A percentile compares a stretch with the other conserved stretches of the same genome.
phyloP scores from a whole-genome alignment of 805 yeast genomes.

The Hanseniaspora pseudoguilliermondii region DNA sequence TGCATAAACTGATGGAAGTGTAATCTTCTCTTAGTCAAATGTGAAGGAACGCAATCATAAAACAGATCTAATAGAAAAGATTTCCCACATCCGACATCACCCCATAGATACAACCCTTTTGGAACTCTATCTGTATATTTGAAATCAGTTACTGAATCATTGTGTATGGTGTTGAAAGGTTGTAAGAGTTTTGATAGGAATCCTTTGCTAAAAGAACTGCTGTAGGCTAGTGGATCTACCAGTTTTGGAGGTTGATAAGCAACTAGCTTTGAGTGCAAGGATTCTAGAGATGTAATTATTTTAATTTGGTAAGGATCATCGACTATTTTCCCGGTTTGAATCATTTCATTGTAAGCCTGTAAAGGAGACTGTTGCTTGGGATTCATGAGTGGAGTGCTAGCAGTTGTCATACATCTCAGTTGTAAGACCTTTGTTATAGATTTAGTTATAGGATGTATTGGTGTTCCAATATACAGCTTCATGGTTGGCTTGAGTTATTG shows the following conservation, averaged over 20 bases:
- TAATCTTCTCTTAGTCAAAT: slow-evolving; percentile 63
- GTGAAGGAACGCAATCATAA: slow-evolving; percentile 67
- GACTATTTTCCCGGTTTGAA: slow-evolving; percentile 38
- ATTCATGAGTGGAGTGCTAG: background rate
- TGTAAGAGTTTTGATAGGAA: slow-evolving; percentile 10
- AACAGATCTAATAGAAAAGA: slow-evolving; percentile 97
- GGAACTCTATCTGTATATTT: slow-evolving; percentile 37
- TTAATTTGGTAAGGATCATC: slow-evolving; percentile 75
- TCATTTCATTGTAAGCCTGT: slow-evolving; percentile 38
- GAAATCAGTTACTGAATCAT: slow-evolving; percentile 12
- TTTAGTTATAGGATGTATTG: background rate
- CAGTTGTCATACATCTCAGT: background rate
- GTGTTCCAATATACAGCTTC: background rate
- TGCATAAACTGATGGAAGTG: slow-evolving; percentile 99
- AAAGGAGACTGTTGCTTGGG: slow-evolving; percentile 31
- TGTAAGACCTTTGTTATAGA: background rate
- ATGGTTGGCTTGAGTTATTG: background rate
- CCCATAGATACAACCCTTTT: slow-evolving; percentile 79
- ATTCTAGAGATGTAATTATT: slow-evolving; percentile 49
- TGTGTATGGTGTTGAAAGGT: slow-evolving; percentile 14
- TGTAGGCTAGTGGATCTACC: slow-evolving; percentile 20
- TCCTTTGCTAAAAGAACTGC: background rate
- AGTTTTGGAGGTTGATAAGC: slow-evolving; percentile 53
- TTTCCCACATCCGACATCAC: slow-evolving; percentile 97
- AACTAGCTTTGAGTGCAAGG: slow-evolving; percentile 42